Evolutionary conservation across 1,139 yeast genomes (phyloP).

Genomic region (Lodderomyces pseudojiufengensis): DNA sequence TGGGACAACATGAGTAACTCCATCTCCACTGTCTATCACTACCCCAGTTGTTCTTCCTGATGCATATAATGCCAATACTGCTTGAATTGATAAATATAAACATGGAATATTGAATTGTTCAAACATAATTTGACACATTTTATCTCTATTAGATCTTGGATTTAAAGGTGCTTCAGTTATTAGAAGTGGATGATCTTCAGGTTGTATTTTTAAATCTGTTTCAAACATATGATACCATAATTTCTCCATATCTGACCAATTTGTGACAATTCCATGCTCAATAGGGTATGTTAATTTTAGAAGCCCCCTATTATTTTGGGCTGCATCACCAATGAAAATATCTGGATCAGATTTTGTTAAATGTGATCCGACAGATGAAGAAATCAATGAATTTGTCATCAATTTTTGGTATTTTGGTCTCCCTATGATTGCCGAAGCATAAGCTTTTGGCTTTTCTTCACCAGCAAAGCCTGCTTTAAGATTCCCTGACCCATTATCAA

Average conservation of each 20-base stretch:
- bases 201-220: constrained; percentile 50
- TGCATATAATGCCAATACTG: constrained; percentile 94
- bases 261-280: constrained; percentile 72
- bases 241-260: constrained; percentile 85
- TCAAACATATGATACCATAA: constrained; percentile 66
- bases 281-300: constrained; percentile 69
- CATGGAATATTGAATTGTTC: constrained; percentile 89
- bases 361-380: constrained; percentile 11
- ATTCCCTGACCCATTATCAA: constrained; percentile 91
- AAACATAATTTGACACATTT: constrained; percentile 72
- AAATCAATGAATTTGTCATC: constrained; percentile 77
- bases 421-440: constrained; percentile 58
- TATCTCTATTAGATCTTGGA: constrained; percentile 67
- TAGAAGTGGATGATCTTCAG: constrained; percentile 59
- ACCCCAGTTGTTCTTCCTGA: constrained; percentile 99
- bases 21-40: constrained; percentile 88
- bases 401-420: constrained; percentile 78
- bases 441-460: constrained; percentile 70
- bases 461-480: constrained; percentile 94
- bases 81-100: constrained; percentile 76
- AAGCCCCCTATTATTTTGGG: constrained; percentile 74
- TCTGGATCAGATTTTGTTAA: constrained; percentile 21
- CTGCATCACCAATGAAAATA: constrained; percentile 68
- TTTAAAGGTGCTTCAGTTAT: constrained; percentile 89
- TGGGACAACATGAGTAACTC: constrained; percentile 85